Base-by-base conservation (phyloP, 2,329 filamentous ascomycete genomes). In the Ophiocordyceps australis region DNA sequence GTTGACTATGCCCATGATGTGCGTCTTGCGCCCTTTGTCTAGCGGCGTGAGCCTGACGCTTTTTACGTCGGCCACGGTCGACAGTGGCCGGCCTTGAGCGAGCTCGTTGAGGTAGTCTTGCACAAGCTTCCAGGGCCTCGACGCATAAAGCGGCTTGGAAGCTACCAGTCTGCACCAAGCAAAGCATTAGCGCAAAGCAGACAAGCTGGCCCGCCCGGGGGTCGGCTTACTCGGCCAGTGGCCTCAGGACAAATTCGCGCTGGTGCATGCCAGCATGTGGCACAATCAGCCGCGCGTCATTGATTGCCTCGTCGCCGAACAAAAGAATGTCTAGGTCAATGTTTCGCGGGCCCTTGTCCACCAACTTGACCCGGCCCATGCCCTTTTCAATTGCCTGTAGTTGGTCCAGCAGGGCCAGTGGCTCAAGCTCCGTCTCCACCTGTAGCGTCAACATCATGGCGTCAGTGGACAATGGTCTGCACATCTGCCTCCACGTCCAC, bases 271-370 rank as follows among this genome's bases (percentile, higher is more conserved):
- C 62, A 17, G 69, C 59, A 46, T 98, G 89, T 9, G 89, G 89
- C 16, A 98, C 62, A 15, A 62, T 74, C n/a, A 98, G 66, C 13
- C 82, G 69, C 22, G 77, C 66, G 35, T 80, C 63, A 21, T 69
- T 52, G 26, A 92, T 53, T 4, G 50, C 55, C 31, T 74, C 53
- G 28, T 78, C 54, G 26, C 73, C 75, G 43, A 92, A 94, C 2
- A 94, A 59, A 12, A 95, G 55, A 24, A 98, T 83, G 42, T 98
- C 89, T 10, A 98, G 59, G 42, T 98, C 89, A 33, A 98, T 93
- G 42, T 83, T 92, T 16, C 89, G 68, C 2, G 89, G 89, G 0
- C 89, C 89, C 46, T 98, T 98, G 41, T 94, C 82, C 22, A 95
- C 69, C 22, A 81, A 40, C 49, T 94, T 94, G 33, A 71, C 66